Percentiles rank a stretch among this genome's conserved stretches.
These are phyloP conservation scores for Aspergillus homomorphus DNA, from an alignment of 495 filamentous ascomycete genomes.

Conservation along the genomic window DNA sequence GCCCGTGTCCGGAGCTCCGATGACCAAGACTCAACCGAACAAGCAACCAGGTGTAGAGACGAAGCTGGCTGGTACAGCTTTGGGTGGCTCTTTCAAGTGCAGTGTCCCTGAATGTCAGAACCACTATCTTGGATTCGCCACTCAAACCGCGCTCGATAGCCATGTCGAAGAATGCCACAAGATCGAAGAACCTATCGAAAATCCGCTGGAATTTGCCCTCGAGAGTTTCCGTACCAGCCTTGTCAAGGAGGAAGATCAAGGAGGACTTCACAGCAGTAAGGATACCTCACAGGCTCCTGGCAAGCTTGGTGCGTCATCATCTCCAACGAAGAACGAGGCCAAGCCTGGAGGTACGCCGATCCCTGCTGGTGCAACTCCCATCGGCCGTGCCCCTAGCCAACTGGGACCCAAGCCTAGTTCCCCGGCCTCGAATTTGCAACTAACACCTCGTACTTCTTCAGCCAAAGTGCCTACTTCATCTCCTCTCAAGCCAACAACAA, in stretches of 20 bases:
- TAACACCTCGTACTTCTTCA: slow-evolving; percentile 37
- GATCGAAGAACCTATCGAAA: slow-evolving; percentile 42
- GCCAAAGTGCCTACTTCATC: slow-evolving; percentile 27
- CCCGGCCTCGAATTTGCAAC: slow-evolving; percentile 40
- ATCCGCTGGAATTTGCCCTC: slow-evolving; percentile 46
- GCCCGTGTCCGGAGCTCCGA: slow-evolving; percentile 25
- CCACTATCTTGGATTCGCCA: slow-evolving; percentile 44
- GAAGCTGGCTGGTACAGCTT: slow-evolving; percentile 28
- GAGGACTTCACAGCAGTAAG: slow-evolving; percentile 27
- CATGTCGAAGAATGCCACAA: slow-evolving; percentile 49
- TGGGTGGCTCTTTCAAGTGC: slow-evolving; percentile 41
- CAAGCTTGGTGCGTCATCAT: slow-evolving; percentile 27
- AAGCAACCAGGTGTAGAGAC: slow-evolving; percentile 39
- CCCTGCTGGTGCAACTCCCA: slow-evolving; percentile 37
- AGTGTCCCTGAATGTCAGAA: slow-evolving; percentile 42
- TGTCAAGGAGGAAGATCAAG: slow-evolving; percentile 34
- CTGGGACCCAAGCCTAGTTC: slow-evolving; percentile 38
- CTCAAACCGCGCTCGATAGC: slow-evolving; percentile 44
- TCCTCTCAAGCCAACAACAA: slow-evolving; percentile 26
- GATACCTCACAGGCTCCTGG: slow-evolving; percentile 17
- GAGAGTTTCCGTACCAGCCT: slow-evolving; percentile 42
- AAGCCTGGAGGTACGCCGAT: slow-evolving; percentile 39
- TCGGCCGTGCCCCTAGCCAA: slow-evolving; percentile 40
- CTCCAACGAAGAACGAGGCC: slow-evolving; percentile 35
- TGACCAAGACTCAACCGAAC: slow-evolving; percentile 27